Percentiles rank a stretch among this genome's conserved stretches.
Conservation (phyloP, 1,284 basidiomycete genomes). For the Microbotryomycetes sp. region DNA sequence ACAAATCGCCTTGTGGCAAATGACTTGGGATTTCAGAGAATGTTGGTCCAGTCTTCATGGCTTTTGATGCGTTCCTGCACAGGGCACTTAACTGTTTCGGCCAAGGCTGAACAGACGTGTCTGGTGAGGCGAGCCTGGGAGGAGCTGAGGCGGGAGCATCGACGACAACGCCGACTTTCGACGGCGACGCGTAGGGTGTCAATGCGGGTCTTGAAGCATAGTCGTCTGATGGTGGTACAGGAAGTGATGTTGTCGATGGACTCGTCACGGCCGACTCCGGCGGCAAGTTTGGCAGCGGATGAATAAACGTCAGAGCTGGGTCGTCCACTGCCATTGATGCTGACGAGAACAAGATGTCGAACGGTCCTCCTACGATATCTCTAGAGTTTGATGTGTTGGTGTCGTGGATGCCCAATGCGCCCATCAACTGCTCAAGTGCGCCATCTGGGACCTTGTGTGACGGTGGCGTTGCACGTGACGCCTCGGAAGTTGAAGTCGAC, state of each 20-base stretch:
- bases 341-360: conserved; percentile 29
- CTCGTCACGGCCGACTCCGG: conserved; percentile 39
- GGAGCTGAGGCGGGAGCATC: background rate
- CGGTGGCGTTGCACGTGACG: background rate
- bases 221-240: background rate
- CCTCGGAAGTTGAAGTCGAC: background rate
- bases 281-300: conserved; percentile 43
- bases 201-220: background rate
- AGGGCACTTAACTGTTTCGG: conserved; percentile 19
- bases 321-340: conserved; percentile 45
- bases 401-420: conserved; percentile 50
- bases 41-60: conserved; percentile 41
- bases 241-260: background rate
- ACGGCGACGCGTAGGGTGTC: background rate
- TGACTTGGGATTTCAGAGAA: conserved; percentile 72
- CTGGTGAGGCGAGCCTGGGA: background rate
- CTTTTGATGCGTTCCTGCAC: conserved; percentile 5
- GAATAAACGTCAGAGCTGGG: conserved; percentile 63
- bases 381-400: background rate
- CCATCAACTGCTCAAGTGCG: conserved; percentile 52
- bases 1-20: conserved; percentile 72
- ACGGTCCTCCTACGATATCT: conserved; percentile 15
- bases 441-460: background rate
- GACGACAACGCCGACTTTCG: background rate
- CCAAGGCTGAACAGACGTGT: conserved; percentile 11